Conservation (phyloP, 108 stramenopile genomes). For the Fistulifera solaris region DNA sequence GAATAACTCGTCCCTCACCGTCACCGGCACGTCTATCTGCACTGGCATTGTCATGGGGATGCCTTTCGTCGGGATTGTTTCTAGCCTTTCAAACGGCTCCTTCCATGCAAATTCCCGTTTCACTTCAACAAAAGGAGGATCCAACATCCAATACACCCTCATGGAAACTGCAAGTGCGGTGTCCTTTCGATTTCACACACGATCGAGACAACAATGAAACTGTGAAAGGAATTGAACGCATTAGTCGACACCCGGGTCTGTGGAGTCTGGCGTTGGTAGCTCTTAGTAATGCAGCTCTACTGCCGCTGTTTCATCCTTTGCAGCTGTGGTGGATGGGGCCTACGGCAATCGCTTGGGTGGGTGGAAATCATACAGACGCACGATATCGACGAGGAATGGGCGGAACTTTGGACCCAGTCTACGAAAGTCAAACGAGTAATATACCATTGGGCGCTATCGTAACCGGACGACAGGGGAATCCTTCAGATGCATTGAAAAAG, state of each 20-base stretch:
- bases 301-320: conserved; percentile 39
- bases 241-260: conserved; percentile 79
- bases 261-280: conserved; percentile 76
- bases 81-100: conserved; percentile 70
- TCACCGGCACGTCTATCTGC: neutral
- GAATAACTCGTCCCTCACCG: conserved; percentile 3
- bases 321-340: conserved; percentile 68
- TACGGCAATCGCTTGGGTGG: conserved; percentile 61
- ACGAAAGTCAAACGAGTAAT: conserved; percentile 66
- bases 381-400: conserved; percentile 74
- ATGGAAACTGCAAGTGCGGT: conserved; percentile 66
- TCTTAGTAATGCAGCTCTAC: conserved; percentile 50
- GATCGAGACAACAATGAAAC: conserved; percentile 4
- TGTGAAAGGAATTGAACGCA: conserved; percentile 61
- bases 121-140: conserved; percentile 9
- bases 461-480: conserved; percentile 47
- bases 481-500: conserved; percentile 13
- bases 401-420: conserved; percentile 42
- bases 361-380: conserved; percentile 77
- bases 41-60: conserved; percentile 23
- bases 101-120: conserved; percentile 71
- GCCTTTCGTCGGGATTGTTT: conserved; percentile 49
- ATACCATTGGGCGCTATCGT: conserved; percentile 76
- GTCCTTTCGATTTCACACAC: conserved; percentile 86
- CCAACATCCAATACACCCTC: neutral